A percentile compares a stretch with the other conserved stretches of the same genome.
These are phyloP conservation scores for Aphelidium insulamus DNA, from an alignment of 371 early-diverging fungal species.

Conservation along the genomic window DNA sequence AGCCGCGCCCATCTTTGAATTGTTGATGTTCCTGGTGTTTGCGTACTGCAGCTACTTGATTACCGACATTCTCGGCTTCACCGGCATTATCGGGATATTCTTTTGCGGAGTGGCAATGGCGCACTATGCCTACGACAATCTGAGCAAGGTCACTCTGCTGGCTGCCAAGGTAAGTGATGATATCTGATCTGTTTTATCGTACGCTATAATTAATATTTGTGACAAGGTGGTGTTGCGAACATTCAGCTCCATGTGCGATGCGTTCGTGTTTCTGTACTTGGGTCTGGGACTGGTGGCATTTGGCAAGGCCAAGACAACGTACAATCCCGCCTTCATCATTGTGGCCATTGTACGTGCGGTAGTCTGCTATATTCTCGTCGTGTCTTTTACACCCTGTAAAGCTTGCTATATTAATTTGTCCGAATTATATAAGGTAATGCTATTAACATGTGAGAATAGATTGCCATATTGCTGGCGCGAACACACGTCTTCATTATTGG, in stretches of 20 bases:
- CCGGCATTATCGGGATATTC: constrained; percentile 25
- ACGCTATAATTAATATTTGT: background rate
- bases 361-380: background rate
- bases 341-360: constrained; percentile 9
- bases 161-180: constrained; percentile 11
- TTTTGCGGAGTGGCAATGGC: constrained; percentile 24
- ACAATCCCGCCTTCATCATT: constrained; percentile 14
- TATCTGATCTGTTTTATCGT: too few relatives aligned
- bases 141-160: constrained; percentile 10
- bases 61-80: constrained; percentile 16
- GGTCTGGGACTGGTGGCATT: constrained; percentile 24
- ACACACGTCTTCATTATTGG: constrained; percentile 20
- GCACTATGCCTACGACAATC: constrained; percentile 18
- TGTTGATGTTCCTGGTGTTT: constrained; percentile 18
- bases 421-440: too few relatives aligned
- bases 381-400: background rate
- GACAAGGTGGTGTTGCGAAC: constrained; percentile 14
- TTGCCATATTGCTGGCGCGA: constrained; percentile 18
- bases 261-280: constrained; percentile 25
- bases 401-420: too few relatives aligned
- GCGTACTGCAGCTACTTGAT: constrained; percentile 22
- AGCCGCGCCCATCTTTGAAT: constrained; percentile 17
- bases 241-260: constrained; percentile 18
- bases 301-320: constrained; percentile 10
- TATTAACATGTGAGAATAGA: constrained; percentile 4